Conservation (phyloP, 2,329 filamentous ascomycete genomes). For the Pezicula rhizophila region DNA sequence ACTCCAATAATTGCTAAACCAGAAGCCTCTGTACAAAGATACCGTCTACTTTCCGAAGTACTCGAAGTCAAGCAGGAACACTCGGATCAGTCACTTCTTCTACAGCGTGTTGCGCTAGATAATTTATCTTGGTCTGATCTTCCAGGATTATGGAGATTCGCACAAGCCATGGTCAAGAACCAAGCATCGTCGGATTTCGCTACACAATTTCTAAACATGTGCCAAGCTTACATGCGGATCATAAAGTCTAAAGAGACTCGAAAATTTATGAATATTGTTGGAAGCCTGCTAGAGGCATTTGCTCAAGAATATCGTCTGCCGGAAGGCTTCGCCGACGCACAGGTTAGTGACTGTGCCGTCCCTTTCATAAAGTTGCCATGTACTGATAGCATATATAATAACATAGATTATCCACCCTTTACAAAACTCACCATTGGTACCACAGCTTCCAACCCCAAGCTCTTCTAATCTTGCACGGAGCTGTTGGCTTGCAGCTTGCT, state of each 20-base stretch:
- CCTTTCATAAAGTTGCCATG: slow-evolving; percentile 22
- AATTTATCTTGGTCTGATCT: slow-evolving; percentile 27
- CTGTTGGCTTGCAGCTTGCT: slow-evolving; percentile 46
- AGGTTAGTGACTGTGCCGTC: slow-evolving; percentile 35
- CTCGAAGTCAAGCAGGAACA: slow-evolving; percentile 6
- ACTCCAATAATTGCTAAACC: slow-evolving; percentile 1
- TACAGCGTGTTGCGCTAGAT: slow-evolving; percentile 22
- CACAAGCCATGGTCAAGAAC: slow-evolving; percentile 8
- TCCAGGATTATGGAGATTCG: slow-evolving; percentile 22
- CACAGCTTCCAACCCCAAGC: slow-evolving; percentile 33
- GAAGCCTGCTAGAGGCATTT: slow-evolving; percentile 18
- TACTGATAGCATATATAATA: slow-evolving; percentile 27
- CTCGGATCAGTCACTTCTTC: slow-evolving; percentile 4
- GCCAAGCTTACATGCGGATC: slow-evolving; percentile 17
- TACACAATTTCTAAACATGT: slow-evolving; percentile 2
- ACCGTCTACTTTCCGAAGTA: slow-evolving; percentile 15
- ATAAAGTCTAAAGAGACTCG: slow-evolving; percentile 17
- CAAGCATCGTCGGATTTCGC: background rate
- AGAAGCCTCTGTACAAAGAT: slow-evolving; percentile 24
- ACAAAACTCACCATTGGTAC: slow-evolving; percentile 48
- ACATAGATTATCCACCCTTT: slow-evolving; percentile 51
- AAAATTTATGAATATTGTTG: slow-evolving; percentile 17
- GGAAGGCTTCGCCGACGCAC: slow-evolving; percentile 31
- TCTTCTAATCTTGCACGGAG: slow-evolving; percentile 27
- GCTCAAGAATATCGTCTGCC: slow-evolving; percentile 15